phyloP scores from a whole-genome alignment of 345 rosid genomes.

The Carallia brachiata region DNA sequence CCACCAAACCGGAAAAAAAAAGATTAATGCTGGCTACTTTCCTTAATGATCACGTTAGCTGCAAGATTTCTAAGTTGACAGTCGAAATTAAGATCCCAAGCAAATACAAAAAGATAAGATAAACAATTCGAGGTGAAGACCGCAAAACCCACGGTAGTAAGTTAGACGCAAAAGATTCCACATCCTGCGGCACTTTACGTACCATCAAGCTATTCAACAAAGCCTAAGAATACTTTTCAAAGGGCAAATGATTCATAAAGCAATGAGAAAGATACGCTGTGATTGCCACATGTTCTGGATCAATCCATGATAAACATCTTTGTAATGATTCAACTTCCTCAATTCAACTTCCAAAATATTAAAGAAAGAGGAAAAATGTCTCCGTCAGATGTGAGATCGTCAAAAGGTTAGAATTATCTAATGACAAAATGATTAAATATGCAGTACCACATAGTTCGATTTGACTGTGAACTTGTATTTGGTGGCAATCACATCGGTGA shows the following conservation, averaged over 20 bases:
- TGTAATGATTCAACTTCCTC: slow-evolving; percentile 8
- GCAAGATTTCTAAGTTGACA: neutral
- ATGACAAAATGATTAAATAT: neutral
- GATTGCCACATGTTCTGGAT: slow-evolving; percentile 14
- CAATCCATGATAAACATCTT: slow-evolving; percentile 19
- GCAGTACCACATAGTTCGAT: neutral
- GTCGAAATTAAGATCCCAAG: slow-evolving; percentile 14
- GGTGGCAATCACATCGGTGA: neutral
- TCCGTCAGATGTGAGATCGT: slow-evolving; percentile 2
- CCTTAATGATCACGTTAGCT: neutral
- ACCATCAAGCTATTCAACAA: slow-evolving; percentile 3
- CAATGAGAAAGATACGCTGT: slow-evolving; percentile 15
- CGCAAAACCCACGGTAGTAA: slow-evolving; percentile 4
- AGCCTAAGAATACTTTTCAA: slow-evolving; percentile 6
- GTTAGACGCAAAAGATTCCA: neutral
- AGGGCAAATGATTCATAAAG: slow-evolving; percentile 19
- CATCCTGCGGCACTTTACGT: neutral
- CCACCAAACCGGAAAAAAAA: no score
- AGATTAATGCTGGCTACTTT: no score
- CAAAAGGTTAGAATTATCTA: neutral
- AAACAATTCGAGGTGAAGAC: slow-evolving; percentile 10
- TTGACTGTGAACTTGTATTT: neutral
- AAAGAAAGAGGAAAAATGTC: slow-evolving; percentile 1
- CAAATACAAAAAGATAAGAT: slow-evolving; percentile 22
- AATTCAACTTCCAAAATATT: slow-evolving; percentile 4